Conservation (phyloP, 345 rosid genomes). For the Populus nigra region DNA sequence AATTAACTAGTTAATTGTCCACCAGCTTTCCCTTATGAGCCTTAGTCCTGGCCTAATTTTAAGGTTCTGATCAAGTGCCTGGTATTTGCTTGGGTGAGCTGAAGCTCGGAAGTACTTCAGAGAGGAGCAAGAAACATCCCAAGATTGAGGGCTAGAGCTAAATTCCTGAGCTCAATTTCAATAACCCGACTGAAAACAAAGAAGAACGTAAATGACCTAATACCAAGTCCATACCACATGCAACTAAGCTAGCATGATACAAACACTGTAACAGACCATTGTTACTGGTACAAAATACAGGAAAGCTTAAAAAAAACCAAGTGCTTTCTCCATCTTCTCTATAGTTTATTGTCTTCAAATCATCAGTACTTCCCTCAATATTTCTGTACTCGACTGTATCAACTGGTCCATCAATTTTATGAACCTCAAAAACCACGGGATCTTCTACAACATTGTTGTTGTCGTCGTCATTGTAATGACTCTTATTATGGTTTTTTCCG, state of each 20-base stretch:
- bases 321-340: neutral
- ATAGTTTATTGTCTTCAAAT: slow-evolving; percentile 26
- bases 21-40: neutral
- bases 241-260: neutral
- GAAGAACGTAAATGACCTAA: neutral
- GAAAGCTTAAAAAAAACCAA: neutral
- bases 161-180: neutral
- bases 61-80: neutral
- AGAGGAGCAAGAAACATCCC: neutral
- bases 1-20: neutral
- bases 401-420: slow-evolving; percentile 37
- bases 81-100: neutral
- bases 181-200: neutral
- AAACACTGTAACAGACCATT: neutral
- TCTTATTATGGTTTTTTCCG: neutral
- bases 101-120: neutral
- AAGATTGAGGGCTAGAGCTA: neutral
- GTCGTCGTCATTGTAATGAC: neutral
- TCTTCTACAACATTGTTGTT: slow-evolving; percentile 33
- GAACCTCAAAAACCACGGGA: slow-evolving; percentile 32
- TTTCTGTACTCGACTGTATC: slow-evolving; percentile 48
- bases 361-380: slow-evolving; percentile 27
- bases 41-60: neutral
- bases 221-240: neutral
- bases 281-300: neutral